Evolutionary conservation across 345 rosid genomes (phyloP).

Genomic region (Hypericum perforatum): DNA sequence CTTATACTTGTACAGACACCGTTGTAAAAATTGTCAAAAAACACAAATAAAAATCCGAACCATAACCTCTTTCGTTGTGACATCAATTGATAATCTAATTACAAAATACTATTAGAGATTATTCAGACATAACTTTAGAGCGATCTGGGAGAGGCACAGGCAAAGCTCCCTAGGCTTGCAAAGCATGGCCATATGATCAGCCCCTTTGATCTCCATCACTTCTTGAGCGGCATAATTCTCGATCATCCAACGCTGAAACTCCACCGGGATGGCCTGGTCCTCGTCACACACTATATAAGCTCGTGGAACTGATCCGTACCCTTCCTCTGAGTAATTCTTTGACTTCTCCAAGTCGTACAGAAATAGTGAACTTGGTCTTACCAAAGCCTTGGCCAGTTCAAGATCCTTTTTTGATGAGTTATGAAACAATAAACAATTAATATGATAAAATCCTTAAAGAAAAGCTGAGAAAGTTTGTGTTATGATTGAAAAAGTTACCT

Average conservation of each 20-base stretch:
- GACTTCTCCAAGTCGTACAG: constrained; percentile 11
- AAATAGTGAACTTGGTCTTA: constrained; percentile 22
- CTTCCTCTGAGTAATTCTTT: constrained; percentile 10
- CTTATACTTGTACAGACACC: too few species aligned
- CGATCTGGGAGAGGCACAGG: constrained; percentile 9
- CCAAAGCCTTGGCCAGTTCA: constrained; percentile 23
- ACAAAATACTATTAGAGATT: too few species aligned
- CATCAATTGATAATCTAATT: too few species aligned
- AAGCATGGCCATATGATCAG: constrained; percentile 19
- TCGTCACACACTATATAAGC: constrained; percentile 8
- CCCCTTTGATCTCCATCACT: constrained; percentile 10
- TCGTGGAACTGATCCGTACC: constrained; percentile 12
- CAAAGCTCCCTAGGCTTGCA: constrained; percentile 12
- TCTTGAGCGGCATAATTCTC: constrained; percentile 1
- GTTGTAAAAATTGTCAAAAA: too few species aligned
- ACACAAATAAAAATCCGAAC: too few species aligned
- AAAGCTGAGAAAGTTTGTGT: background rate
- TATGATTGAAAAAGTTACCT: constrained; percentile 11
- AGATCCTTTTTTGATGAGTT: constrained; percentile 16
- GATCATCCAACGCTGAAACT: constrained; percentile 21
- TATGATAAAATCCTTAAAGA: background rate
- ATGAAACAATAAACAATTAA: background rate
- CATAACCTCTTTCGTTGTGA: too few species aligned
- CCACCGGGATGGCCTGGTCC: constrained; percentile 6
- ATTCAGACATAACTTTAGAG: constrained; percentile 6